A percentile compares a stretch with the other conserved stretches of the same genome.
Conservation (phyloP, 164 flowering plant species). For the Euptelea pleiosperma region DNA sequence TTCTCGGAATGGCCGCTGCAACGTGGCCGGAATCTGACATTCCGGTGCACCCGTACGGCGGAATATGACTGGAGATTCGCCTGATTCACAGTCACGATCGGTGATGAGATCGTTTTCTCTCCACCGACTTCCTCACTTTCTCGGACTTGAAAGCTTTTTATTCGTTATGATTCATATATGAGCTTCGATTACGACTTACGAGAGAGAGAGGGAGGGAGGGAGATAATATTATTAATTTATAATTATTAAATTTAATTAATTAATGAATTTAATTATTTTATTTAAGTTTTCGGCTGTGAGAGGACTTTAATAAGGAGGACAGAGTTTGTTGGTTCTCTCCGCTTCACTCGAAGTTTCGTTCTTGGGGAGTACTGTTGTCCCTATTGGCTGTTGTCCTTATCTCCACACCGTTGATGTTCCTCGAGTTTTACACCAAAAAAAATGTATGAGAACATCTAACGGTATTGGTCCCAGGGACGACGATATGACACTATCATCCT, state of each 20-base stretch:
- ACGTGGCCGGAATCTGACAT: slow-evolving; percentile 14
- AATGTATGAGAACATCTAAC: no score
- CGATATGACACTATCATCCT: no score
- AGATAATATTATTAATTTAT: not conserved
- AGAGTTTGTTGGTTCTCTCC: not conserved
- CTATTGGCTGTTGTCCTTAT: no score
- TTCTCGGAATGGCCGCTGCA: not conserved
- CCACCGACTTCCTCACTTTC: slow-evolving; percentile 6
- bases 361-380: not conserved
- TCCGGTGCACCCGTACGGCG: slow-evolving; percentile 1
- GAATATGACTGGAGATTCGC: no score
- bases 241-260: not conserved
- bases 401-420: no score
- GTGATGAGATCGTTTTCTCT: no score
- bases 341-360: not conserved
- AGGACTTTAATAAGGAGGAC: no score
- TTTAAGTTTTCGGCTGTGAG: no score
- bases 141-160: not conserved
- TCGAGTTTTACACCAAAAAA: no score
- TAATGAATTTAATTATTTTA: no score
- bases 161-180: not conserved
- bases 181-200: not conserved
- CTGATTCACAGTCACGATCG: slow-evolving; percentile 5
- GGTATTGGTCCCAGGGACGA: no score
- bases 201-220: slow-evolving; percentile 1